These are phyloP conservation scores for Euphorbia schlechtendalii DNA, from an alignment of 441 rosid genomes.

Conservation along the genomic window DNA sequence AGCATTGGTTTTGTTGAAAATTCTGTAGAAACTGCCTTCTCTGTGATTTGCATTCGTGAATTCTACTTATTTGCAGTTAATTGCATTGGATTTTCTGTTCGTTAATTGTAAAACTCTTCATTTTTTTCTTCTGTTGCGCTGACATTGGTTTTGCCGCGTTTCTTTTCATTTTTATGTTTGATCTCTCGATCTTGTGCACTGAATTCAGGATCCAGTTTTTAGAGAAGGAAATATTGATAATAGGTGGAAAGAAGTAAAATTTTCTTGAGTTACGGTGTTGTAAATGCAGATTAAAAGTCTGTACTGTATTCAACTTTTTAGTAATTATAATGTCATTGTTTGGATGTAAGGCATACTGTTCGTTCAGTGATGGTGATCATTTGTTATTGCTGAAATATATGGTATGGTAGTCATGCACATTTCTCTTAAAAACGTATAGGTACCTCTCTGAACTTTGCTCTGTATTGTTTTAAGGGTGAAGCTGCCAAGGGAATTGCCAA, in stretches of 20 bases:
- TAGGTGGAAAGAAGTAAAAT: background rate
- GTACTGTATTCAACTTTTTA: background rate
- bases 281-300: background rate
- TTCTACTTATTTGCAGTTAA: background rate
- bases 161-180: background rate
- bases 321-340: background rate
- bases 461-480: constrained; percentile 55
- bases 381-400: background rate
- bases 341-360: too few relatives aligned
- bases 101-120: background rate
- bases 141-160: background rate
- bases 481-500: constrained; percentile 57
- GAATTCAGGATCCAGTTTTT: too few relatives aligned
- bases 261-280: background rate
- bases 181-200: background rate
- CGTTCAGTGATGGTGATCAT: constrained; percentile 1
- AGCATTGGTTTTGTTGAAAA: background rate
- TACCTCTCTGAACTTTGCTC: constrained; percentile 28
- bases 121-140: background rate
- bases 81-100: background rate
- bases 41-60: background rate
- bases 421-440: constrained; percentile 9
- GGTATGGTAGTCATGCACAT: constrained; percentile 7
- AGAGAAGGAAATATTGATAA: background rate
- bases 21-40: background rate